These are phyloP conservation scores for Saccharomyces jurei DNA, from an alignment of 805 yeast species.

Conservation along the genomic window DNA sequence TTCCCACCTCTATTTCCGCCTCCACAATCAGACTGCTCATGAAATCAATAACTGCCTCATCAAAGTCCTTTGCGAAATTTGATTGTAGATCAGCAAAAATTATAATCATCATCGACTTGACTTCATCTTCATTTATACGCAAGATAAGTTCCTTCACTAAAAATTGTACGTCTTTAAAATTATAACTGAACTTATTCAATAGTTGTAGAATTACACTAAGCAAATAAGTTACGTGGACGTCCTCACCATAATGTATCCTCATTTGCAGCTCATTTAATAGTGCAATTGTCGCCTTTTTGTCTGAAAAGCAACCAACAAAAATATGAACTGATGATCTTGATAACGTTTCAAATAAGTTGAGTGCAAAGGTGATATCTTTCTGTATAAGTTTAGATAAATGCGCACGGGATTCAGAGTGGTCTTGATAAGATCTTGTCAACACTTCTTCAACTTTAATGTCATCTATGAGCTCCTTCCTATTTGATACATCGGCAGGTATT, in stretches of 20 bases:
- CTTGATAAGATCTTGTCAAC: conserved; percentile 22
- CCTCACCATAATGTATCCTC: conserved; percentile 17
- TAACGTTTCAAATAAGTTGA: conserved; percentile 17
- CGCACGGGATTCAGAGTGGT: conserved; percentile 19
- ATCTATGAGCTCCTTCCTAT: not conserved
- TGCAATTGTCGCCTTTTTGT: conserved; percentile 11
- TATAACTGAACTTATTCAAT: conserved; percentile 20
- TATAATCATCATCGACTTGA: conserved; percentile 17
- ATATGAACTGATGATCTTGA: conserved; percentile 15
- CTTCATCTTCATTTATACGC: conserved; percentile 13
- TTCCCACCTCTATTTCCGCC: conserved; percentile 19
- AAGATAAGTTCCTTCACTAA: conserved; percentile 20
- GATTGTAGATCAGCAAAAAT: conserved; percentile 14
- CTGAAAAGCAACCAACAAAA: conserved; percentile 17
- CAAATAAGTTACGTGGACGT: conserved; percentile 12
- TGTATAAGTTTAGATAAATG: conserved; percentile 10
- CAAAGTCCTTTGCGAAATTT: conserved; percentile 13
- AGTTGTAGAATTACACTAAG: conserved; percentile 22
- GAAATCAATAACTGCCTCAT: conserved; percentile 11
- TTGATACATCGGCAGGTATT: not conserved
- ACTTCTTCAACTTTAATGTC: conserved; percentile 15
- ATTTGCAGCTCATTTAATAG: conserved; percentile 13
- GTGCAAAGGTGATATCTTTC: conserved; percentile 10
- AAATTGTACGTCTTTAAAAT: conserved; percentile 18
- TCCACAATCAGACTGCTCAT: conserved; percentile 20